Conservation (phyloP, 2,329 filamentous ascomycete species). For the Pestalotiopsis fici region DNA sequence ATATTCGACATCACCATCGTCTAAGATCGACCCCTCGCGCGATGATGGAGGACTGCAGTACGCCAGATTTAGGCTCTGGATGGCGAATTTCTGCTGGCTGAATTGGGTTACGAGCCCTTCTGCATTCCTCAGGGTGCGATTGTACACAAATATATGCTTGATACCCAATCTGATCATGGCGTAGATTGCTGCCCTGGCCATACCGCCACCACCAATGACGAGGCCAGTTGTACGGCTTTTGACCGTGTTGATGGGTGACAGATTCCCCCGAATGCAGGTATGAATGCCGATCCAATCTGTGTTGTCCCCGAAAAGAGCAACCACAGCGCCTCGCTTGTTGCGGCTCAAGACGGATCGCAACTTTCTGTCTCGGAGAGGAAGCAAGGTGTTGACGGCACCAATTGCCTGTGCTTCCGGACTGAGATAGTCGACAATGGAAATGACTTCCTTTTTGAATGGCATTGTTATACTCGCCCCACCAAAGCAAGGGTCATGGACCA, state of each 20-base stretch:
- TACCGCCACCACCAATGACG: constrained; percentile 1
- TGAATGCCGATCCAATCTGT: constrained; percentile 7
- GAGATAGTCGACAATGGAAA: background rate
- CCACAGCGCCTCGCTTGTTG: background rate
- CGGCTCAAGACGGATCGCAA: background rate
- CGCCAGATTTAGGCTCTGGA: background rate
- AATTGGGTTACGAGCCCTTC: background rate
- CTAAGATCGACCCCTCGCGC: background rate
- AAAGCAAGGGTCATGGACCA: background rate
- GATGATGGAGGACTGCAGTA: background rate
- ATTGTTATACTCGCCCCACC: constrained; percentile 1
- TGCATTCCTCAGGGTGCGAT: background rate
- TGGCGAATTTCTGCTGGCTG: background rate
- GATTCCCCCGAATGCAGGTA: background rate
- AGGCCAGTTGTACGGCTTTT: background rate
- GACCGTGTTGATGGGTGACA: constrained; percentile 3
- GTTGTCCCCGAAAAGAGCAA: constrained; percentile 2
- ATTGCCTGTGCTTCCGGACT: background rate
- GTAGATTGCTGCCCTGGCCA: constrained; percentile 3
- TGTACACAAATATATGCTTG: background rate
- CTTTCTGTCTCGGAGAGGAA: background rate
- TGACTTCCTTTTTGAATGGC: background rate
- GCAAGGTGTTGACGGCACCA: constrained; percentile 1
- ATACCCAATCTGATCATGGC: background rate
- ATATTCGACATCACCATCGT: background rate